phyloP scores from a whole-genome alignment of 208 protist genomes.

The Strigomonas culicis region DNA sequence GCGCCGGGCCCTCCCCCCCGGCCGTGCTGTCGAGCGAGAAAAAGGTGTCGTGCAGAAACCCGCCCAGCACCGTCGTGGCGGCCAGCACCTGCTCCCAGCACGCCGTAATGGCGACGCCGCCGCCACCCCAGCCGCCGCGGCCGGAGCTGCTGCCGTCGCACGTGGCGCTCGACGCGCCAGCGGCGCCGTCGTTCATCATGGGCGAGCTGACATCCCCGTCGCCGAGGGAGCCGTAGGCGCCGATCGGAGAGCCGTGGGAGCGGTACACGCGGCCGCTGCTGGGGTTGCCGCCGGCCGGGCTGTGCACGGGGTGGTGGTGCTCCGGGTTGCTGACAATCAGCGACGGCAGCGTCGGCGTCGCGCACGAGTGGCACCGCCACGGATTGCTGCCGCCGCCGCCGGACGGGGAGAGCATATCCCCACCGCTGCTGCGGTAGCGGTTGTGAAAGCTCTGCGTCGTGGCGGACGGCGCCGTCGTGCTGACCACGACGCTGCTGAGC shows the following conservation, averaged over 20 bases:
- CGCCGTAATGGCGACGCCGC: not conserved
- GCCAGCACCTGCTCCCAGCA: not conserved
- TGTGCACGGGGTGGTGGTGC: not conserved
- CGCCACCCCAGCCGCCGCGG: not conserved
- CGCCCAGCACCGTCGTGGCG: not conserved
- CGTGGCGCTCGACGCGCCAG: not conserved
- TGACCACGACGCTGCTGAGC: no score
- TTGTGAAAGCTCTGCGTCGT: no score
- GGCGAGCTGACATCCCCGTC: not conserved
- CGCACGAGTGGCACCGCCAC: not conserved
- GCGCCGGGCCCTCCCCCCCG: not conserved
- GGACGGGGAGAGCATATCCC: no score
- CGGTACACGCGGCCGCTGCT: conserved; percentile 1
- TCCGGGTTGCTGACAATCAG: not conserved
- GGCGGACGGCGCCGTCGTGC: no score
- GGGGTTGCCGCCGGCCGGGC: not conserved
- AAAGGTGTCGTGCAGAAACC: conserved; percentile 5
- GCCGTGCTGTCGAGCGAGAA: not conserved
- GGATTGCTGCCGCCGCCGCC: no score
- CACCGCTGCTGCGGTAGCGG: no score
- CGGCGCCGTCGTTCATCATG: not conserved
- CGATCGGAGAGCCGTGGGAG: not conserved
- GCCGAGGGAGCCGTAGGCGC: not conserved
- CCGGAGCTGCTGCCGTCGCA: not conserved
- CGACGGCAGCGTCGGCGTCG: not conserved